These are phyloP conservation scores for Sisymbrium irio DNA, from an alignment of 345 rosid genomes.

Conservation along the genomic window DNA sequence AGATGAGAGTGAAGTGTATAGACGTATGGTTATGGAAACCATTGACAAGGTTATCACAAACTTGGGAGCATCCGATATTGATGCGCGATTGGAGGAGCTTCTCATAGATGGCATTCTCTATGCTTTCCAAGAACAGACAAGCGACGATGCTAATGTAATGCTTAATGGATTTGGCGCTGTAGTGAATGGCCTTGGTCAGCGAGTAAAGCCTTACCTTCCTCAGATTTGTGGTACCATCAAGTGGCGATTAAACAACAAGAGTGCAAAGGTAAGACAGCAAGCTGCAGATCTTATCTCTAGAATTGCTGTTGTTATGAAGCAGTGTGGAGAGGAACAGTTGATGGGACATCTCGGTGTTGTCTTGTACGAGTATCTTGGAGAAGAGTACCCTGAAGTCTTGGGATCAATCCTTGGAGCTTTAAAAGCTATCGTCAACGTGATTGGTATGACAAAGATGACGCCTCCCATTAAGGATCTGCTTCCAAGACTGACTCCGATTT, in stretches of 20 bases:
- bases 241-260: constrained; percentile 99
- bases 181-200: constrained; percentile 92
- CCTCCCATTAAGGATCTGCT: constrained; percentile 99
- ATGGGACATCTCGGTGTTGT: constrained; percentile 99
- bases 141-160: constrained; percentile 98
- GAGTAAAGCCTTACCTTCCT: constrained; percentile 98
- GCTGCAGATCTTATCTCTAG: constrained; percentile 98
- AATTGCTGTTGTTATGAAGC: constrained; percentile 98
- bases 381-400: constrained; percentile 97
- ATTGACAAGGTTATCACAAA: constrained; percentile 95
- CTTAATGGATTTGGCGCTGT: constrained; percentile 98
- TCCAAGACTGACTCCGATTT: constrained; percentile 92
- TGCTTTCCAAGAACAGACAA: constrained; percentile 98
- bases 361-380: constrained; percentile 93
- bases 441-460: constrained; percentile 99
- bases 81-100: constrained; percentile 89
- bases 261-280: constrained; percentile 99
- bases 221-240: constrained; percentile 99
- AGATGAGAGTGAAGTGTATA: constrained; percentile 90
- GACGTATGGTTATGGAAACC: constrained; percentile 99
- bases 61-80: constrained; percentile 95
- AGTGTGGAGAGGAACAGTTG: constrained; percentile 95
- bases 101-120: constrained; percentile 97
- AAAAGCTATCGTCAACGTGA: constrained; percentile 97
- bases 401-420: constrained; percentile 97